phyloP scores from a whole-genome alignment of 768 basidiomycete species.

The Auricularia cornea region DNA sequence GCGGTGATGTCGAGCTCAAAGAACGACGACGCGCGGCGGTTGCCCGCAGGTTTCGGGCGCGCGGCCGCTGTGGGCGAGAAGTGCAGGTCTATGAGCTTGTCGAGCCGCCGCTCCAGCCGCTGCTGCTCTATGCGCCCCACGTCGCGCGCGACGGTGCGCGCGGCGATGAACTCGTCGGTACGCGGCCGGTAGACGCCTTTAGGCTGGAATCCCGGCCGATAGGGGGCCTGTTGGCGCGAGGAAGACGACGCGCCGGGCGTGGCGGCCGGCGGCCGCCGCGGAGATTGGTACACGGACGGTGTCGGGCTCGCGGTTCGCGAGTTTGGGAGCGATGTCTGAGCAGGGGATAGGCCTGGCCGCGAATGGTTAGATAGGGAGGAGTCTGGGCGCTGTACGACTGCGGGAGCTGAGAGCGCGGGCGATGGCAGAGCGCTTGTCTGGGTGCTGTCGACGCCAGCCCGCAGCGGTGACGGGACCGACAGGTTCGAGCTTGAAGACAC shows the following conservation, averaged over 20 bases:
- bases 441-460: background rate
- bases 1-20: slow-evolving; percentile 61
- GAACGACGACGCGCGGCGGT: slow-evolving; percentile 53
- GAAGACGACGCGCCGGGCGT: slow-evolving; percentile 3
- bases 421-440: background rate
- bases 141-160: slow-evolving; percentile 29
- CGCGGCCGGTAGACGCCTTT: slow-evolving; percentile 70
- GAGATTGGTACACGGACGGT: background rate
- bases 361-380: background rate
- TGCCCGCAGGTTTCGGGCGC: slow-evolving; percentile 9
- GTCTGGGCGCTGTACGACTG: background rate
- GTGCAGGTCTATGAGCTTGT: slow-evolving; percentile 53
- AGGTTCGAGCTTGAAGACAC: too few species aligned
- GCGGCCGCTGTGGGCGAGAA: slow-evolving; percentile 22
- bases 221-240: slow-evolving; percentile 39
- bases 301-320: background rate
- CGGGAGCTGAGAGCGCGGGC: background rate
- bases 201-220: slow-evolving; percentile 91
- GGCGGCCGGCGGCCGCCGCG: background rate
- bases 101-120: slow-evolving; percentile 76
- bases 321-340: background rate
- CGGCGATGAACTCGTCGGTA: slow-evolving; percentile 71
- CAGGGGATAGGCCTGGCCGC: background rate
- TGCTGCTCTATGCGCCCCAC: slow-evolving; percentile 66
- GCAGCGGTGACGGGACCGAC: too few species aligned